Evolutionary conservation across 1,284 basidiomycete species (phyloP).

Genomic region (Lentinus polychrous): DNA sequence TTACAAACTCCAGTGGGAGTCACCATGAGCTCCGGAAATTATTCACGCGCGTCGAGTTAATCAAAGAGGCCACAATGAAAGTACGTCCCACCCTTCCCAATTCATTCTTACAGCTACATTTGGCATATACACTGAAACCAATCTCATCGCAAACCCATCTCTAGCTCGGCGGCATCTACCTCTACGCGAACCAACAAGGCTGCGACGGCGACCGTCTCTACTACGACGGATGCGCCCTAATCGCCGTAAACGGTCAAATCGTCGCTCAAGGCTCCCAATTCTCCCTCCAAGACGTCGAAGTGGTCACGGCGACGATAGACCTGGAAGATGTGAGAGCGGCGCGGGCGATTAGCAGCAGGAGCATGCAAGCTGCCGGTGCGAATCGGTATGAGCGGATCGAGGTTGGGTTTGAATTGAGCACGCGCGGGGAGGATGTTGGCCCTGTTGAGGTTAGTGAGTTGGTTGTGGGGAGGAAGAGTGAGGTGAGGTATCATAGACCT

Average conservation of each 20-base stretch:
- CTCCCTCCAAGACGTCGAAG: conserved; percentile 92
- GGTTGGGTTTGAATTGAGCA: conserved; percentile 68
- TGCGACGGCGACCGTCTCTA: conserved; percentile 98
- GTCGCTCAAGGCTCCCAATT: conserved; percentile 96
- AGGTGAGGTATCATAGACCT: conserved; percentile 78
- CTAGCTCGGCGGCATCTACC: conserved; percentile 91
- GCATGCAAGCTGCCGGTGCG: conserved; percentile 81
- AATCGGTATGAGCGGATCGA: conserved; percentile 75
- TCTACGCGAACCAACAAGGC: conserved; percentile 98
- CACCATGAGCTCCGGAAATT: conserved; percentile 97
- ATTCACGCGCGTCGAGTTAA: conserved; percentile 85
- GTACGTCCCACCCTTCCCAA: conserved; percentile 33
- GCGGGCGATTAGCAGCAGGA: conserved; percentile 73
- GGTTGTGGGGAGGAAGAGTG: conserved; percentile 31
- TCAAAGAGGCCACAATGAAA: conserved; percentile 96
- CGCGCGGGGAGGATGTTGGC: conserved; percentile 60
- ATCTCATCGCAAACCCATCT: neutral
- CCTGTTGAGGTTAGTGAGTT: conserved; percentile 34
- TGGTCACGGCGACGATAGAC: conserved; percentile 92
- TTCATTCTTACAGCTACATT: neutral
- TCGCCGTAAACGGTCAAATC: conserved; percentile 89
- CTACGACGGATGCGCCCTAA: conserved; percentile 96
- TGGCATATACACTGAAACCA: too few species aligned
- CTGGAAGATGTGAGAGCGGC: conserved; percentile 92
- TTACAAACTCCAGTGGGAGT: conserved; percentile 95